Percentiles rank a stretch among this genome's conserved stretches.
Evolutionary conservation across 2,329 filamentous ascomycete genomes (phyloP).

Genomic region (Sordariomycetes sp.): DNA sequence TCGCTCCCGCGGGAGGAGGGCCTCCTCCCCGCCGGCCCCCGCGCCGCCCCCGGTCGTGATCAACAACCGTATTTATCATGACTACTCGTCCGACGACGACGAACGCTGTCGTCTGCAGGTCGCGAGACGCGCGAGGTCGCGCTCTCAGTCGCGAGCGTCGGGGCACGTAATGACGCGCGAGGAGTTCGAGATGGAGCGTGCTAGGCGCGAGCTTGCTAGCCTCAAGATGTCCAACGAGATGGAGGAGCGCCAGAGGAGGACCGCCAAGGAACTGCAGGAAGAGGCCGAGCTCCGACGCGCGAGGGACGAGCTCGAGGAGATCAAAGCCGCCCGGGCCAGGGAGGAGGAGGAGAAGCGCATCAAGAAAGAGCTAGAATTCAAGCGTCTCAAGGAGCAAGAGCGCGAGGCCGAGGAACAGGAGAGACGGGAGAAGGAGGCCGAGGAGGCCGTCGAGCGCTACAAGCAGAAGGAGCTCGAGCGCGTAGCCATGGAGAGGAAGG

Average conservation of each 20-base stretch:
- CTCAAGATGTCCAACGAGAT: conserved; percentile 25
- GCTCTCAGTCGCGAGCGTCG: conserved; percentile 22
- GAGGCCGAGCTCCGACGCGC: conserved; percentile 35
- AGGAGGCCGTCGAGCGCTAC: conserved; percentile 36
- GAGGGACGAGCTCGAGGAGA: conserved; percentile 32
- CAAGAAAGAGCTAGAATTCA: conserved; percentile 34
- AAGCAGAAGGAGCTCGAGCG: conserved; percentile 34
- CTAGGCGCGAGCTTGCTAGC: conserved; percentile 28
- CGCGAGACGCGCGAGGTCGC: conserved; percentile 14
- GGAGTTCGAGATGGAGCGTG: conserved; percentile 24
- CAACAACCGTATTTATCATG: conserved; percentile 41
- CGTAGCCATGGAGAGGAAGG: conserved; percentile 28
- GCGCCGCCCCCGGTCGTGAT: conserved; percentile 35
- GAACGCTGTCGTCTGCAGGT: conserved; percentile 19
- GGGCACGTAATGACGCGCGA: conserved; percentile 25
- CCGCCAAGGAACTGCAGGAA: conserved; percentile 25
- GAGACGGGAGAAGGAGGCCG: conserved; percentile 29
- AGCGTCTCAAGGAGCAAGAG: conserved; percentile 31
- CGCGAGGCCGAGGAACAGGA: conserved; percentile 29
- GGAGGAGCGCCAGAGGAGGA: conserved; percentile 20
- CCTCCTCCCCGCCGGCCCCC: conserved; percentile 22
- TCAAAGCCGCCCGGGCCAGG: conserved; percentile 29
- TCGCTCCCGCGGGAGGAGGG: conserved; percentile 32
- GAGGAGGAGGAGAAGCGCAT: conserved; percentile 36
- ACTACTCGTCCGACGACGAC: conserved; percentile 30